phyloP scores from a whole-genome alignment of 2,329 filamentous ascomycete species.

The Sphaerulina vaccinii region DNA sequence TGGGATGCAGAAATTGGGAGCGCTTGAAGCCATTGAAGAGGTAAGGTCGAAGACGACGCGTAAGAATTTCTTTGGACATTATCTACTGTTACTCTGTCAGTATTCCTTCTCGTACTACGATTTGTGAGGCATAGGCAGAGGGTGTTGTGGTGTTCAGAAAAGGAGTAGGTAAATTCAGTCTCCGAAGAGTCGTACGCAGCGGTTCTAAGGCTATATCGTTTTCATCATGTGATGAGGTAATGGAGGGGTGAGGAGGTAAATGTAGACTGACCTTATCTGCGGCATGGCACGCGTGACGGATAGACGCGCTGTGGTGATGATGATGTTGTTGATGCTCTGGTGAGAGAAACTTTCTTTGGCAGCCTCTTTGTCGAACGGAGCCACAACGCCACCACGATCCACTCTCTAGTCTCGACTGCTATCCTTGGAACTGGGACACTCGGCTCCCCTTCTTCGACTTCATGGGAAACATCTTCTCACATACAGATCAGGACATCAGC shows the following conservation, averaged over 20 bases:
- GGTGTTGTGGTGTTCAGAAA: conserved; percentile 38
- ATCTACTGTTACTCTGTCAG: conserved; percentile 26
- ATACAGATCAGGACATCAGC: no score
- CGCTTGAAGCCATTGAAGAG: conserved; percentile 42
- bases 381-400: no score
- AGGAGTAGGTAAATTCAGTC: conserved; percentile 47
- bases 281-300: neutral
- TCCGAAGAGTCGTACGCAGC: conserved; percentile 63
- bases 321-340: neutral
- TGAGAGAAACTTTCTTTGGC: neutral
- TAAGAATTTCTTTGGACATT: conserved; percentile 45
- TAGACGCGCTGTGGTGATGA: neutral
- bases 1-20: conserved; percentile 23
- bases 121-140: neutral
- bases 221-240: conserved; percentile 23
- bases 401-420: no score
- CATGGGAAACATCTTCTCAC: no score
- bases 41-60: conserved; percentile 54
- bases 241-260: neutral
- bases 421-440: no score
- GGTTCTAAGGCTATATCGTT: conserved; percentile 54
- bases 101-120: neutral
- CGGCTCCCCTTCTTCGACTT: no score
- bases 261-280: conserved; percentile 12
- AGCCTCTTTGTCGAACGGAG: no score